phyloP scores from a whole-genome alignment of 176 grass and related monocot species.

The Thalia dealbata region DNA sequence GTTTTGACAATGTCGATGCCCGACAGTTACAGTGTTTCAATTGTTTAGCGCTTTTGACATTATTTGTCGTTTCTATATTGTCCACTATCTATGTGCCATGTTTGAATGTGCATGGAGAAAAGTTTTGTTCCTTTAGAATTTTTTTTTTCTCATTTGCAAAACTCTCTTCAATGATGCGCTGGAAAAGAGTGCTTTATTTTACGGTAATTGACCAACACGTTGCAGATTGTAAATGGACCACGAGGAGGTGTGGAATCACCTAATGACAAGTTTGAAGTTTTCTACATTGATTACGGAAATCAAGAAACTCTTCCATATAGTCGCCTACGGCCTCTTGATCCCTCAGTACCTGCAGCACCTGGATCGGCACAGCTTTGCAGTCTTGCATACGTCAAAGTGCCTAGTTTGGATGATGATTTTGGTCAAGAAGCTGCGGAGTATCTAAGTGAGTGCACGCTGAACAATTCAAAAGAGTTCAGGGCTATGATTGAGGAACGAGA shows the following conservation, averaged over 20 bases:
- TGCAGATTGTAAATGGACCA: constrained; percentile 88
- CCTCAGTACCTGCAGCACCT: constrained; percentile 48
- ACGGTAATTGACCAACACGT: constrained; percentile 7
- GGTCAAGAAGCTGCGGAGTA: constrained; percentile 84
- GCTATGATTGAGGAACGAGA: constrained; percentile 93
- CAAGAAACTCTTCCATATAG: constrained; percentile 84
- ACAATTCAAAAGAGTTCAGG: constrained; percentile 59
- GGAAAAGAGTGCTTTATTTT: background rate
- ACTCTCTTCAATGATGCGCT: background rate
- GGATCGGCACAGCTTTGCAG: constrained; percentile 76
- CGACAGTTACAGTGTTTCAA: too few species aligned
- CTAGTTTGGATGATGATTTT: constrained; percentile 64
- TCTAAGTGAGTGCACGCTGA: constrained; percentile 62
- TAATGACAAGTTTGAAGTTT: constrained; percentile 81
- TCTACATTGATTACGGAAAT: constrained; percentile 97
- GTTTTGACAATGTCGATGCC: too few species aligned
- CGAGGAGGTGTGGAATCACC: constrained; percentile 62
- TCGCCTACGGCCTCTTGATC: constrained; percentile 56
- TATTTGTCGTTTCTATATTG: background rate
- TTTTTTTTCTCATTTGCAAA: background rate
- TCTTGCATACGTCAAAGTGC: constrained; percentile 82
- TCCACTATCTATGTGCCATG: background rate
- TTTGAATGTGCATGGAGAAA: background rate
- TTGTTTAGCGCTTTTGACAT: too few species aligned
- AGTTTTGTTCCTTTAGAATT: background rate